Evolutionary conservation across 1,139 yeast species (phyloP).

Genomic region (Hyphopichia fennica): DNA sequence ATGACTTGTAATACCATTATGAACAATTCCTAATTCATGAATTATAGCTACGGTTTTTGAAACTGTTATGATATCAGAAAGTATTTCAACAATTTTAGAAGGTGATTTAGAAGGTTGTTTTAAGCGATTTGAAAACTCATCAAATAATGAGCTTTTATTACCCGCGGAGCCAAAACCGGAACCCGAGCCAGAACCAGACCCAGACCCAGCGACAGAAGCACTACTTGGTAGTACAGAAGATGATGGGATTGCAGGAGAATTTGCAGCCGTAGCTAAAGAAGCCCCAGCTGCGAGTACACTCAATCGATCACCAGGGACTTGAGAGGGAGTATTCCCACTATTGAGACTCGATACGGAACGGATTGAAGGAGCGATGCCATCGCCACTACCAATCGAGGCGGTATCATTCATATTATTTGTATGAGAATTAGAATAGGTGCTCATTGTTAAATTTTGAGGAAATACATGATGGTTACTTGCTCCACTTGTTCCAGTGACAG

Average conservation of each 20-base stretch:
- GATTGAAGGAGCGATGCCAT: neutral
- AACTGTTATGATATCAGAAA: conserved; percentile 32
- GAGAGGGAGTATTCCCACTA: neutral
- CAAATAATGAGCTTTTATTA: conserved; percentile 3
- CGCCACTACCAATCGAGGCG: neutral
- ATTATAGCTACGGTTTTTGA: conserved; percentile 35
- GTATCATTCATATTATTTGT: neutral
- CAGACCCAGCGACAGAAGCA: neutral
- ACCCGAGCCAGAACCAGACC: neutral
- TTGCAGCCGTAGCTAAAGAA: neutral
- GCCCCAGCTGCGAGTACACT: neutral
- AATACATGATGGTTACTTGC: no score
- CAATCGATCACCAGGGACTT: conserved; percentile 2
- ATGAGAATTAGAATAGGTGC: no score
- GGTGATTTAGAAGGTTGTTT: conserved; percentile 19
- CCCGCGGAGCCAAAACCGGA: neutral
- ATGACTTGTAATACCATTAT: conserved; percentile 47
- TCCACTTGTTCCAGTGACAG: no score
- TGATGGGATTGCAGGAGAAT: neutral
- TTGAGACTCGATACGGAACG: neutral
- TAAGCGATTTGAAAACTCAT: conserved; percentile 5
- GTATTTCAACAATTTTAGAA: conserved; percentile 27
- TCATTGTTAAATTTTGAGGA: no score
- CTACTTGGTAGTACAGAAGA: neutral
- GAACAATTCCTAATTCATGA: conserved; percentile 48